Conservation (phyloP, 1,284 basidiomycete genomes). For the Cryptococcus sp. region DNA sequence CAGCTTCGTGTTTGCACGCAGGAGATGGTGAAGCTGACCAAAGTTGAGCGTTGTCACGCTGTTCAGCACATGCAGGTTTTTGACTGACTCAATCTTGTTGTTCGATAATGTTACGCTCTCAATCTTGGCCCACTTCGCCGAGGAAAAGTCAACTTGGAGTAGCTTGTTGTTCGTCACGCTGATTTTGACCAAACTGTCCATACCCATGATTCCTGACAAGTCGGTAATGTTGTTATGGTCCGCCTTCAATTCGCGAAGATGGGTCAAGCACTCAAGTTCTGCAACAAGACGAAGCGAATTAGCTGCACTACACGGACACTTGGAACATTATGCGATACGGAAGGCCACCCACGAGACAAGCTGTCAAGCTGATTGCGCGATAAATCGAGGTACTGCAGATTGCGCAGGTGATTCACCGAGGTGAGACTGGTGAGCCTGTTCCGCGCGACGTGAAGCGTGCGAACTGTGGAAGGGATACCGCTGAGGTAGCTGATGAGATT, state of each 20-base stretch:
- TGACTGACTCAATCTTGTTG: constrained; percentile 68
- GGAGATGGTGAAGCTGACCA: constrained; percentile 60
- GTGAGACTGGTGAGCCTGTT: constrained; percentile 85
- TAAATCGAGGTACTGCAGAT: constrained; percentile 86
- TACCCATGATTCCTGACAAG: constrained; percentile 74
- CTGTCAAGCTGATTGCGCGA: constrained; percentile 87
- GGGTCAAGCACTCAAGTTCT: constrained; percentile 82
- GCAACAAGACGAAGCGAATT: constrained; percentile 11
- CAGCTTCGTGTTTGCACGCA: neutral
- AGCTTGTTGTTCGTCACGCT: constrained; percentile 79
- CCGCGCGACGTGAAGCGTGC: constrained; percentile 75
- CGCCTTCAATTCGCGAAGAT: constrained; percentile 83
- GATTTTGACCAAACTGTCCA: constrained; percentile 79
- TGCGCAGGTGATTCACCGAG: constrained; percentile 82
- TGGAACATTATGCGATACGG: neutral
- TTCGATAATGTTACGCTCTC: constrained; percentile 81
- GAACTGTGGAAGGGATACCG: constrained; percentile 73
- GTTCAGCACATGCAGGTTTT: constrained; percentile 64
- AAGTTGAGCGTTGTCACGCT: constrained; percentile 73
- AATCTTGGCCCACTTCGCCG: constrained; percentile 72
- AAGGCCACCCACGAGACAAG: constrained; percentile 68
- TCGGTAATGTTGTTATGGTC: constrained; percentile 78
- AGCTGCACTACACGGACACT: constrained; percentile 5
- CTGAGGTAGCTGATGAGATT: constrained; percentile 86
- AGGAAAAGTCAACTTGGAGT: constrained; percentile 63